A percentile compares a stretch with the other conserved stretches of the same genome.
These are phyloP conservation scores for Solanum stenotomum DNA, from an alignment of 257 asterid species.

Conservation along the genomic window DNA sequence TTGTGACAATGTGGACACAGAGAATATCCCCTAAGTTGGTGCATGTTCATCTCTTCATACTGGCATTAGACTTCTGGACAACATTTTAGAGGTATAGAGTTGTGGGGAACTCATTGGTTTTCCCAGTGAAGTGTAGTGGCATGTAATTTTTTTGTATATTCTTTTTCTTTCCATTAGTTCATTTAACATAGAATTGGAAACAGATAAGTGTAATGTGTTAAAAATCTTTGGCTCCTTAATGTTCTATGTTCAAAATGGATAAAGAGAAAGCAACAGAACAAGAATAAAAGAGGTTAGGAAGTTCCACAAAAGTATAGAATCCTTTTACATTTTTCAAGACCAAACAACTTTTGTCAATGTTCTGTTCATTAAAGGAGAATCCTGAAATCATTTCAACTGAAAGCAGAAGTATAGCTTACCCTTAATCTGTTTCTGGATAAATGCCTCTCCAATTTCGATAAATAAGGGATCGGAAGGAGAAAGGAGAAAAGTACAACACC, in stretches of 20 bases:
- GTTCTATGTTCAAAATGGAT: background rate
- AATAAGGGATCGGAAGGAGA: conserved; percentile 92
- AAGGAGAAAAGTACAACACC: conserved; percentile 96
- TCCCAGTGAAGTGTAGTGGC: background rate
- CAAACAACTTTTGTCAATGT: background rate
- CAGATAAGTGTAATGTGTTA: background rate
- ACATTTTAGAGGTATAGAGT: background rate
- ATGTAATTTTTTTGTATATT: background rate
- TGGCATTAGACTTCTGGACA: background rate
- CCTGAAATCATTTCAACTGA: background rate
- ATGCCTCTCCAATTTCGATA: conserved; percentile 82
- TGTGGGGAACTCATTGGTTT: background rate
- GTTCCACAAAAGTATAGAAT: background rate
- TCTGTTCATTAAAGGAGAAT: background rate
- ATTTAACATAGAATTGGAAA: background rate
- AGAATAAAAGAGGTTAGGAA: background rate
- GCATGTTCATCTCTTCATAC: background rate
- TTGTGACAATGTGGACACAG: background rate
- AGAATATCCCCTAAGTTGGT: background rate
- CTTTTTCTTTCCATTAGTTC: background rate
- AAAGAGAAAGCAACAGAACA: background rate
- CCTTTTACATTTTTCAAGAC: background rate
- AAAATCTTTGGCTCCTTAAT: background rate
- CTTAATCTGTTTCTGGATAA: conserved; percentile 56
- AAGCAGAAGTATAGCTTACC: conserved; percentile 26